phyloP scores from a whole-genome alignment of 2,329 filamentous ascomycete species.

The Fusarium pininemorale region DNA sequence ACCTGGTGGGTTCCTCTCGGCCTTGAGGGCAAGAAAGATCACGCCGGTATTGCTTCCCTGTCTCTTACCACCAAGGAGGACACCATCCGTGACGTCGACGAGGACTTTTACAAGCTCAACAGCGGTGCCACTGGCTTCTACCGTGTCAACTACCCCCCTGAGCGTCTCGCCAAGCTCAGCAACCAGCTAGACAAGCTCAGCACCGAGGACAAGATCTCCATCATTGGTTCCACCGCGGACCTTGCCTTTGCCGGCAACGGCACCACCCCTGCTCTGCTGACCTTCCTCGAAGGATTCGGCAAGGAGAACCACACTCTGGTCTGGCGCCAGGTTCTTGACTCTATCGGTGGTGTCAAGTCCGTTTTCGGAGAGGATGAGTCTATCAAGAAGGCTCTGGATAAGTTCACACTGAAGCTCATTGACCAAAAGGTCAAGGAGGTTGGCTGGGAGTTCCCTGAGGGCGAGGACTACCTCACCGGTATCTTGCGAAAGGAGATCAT shows the following conservation, averaged over 20 bases:
- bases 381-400: conserved; percentile 77
- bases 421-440: conserved; percentile 78
- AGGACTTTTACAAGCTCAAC: conserved; percentile 94
- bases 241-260: conserved; percentile 88
- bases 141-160: conserved; percentile 91
- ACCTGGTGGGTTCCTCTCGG: conserved; percentile 96
- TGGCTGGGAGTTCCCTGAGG: conserved; percentile 83
- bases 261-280: conserved; percentile 81
- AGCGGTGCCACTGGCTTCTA: conserved; percentile 88
- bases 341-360: conserved; percentile 80
- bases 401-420: conserved; percentile 82
- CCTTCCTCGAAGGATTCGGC: conserved; percentile 85
- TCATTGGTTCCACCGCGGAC: conserved; percentile 89
- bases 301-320: conserved; percentile 87
- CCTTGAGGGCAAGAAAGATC: conserved; percentile 77
- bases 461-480: conserved; percentile 83
- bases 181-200: conserved; percentile 78
- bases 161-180: conserved; percentile 81
- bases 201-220: conserved; percentile 89
- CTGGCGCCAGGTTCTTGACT: conserved; percentile 85
- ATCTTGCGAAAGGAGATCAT: conserved; percentile 87
- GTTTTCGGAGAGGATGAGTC: conserved; percentile 82
- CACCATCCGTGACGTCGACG: conserved; percentile 77
- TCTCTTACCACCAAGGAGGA: conserved; percentile 81
- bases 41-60: conserved; percentile 68